A percentile compares a stretch with the other conserved stretches of the same genome.
These are phyloP conservation scores for Coemansia sp. DNA, from an alignment of 192 early-diverging fungal species.

Conservation along the genomic window DNA sequence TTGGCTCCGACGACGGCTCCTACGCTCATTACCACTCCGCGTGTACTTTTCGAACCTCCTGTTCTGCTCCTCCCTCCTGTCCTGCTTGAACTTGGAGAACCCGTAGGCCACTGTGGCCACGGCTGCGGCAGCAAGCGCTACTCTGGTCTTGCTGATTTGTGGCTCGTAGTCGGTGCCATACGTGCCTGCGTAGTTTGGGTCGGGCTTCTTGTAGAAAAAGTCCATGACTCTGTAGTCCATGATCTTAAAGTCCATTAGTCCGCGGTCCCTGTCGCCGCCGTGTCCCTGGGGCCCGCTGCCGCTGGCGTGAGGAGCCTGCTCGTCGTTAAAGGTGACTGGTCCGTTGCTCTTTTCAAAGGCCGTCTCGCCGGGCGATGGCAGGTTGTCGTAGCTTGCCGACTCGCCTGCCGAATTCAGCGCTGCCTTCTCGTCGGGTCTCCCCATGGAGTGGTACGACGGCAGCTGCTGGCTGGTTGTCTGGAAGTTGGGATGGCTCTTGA, in stretches of 20 bases:
- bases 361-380: constrained; percentile 9
- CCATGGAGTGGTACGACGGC: constrained; percentile 5
- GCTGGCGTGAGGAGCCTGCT: background rate
- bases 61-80: constrained; percentile 20
- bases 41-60: constrained; percentile 24
- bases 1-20: constrained; percentile 7
- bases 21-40: background rate
- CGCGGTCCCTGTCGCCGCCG: background rate
- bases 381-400: constrained; percentile 23
- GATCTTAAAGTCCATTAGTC: background rate
- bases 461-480: background rate
- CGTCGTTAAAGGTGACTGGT: background rate
- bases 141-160: constrained; percentile 38
- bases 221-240: constrained; percentile 8
- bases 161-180: constrained; percentile 47
- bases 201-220: constrained; percentile 49
- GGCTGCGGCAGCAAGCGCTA: constrained; percentile 14
- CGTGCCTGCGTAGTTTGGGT: constrained; percentile 27
- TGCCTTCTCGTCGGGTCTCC: constrained; percentile 12
- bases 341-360: constrained; percentile 3
- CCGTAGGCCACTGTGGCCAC: constrained; percentile 16
- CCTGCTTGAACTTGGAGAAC: constrained; percentile 18
- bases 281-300: background rate
- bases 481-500: constrained; percentile 4
- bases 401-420: constrained; percentile 18